Evolutionary conservation across 805 yeast genomes (phyloP).

Genomic region (Starmerella sirachaensis): DNA sequence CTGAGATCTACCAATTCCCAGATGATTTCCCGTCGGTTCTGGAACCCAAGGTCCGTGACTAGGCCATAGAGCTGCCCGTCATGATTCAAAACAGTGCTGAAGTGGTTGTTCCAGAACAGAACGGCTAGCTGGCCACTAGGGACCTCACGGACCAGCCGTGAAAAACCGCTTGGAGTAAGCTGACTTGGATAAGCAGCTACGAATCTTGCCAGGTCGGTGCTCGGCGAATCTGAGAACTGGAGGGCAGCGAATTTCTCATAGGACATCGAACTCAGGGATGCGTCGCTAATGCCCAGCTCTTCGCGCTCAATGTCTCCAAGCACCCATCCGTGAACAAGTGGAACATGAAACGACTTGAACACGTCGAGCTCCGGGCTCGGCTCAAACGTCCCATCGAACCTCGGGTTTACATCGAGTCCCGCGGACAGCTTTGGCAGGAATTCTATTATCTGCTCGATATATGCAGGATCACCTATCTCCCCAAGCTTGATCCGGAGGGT

Average conservation of each 20-base stretch:
- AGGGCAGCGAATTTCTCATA: slow-evolving; percentile 45
- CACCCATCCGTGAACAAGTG: slow-evolving; percentile 77
- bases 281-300: slow-evolving; percentile 28
- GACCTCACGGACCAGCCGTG: slow-evolving; percentile 35
- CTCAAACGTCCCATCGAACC: slow-evolving; percentile 49
- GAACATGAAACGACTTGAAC: slow-evolving; percentile 47
- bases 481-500: slow-evolving; percentile 5
- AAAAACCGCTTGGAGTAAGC: slow-evolving; percentile 56
- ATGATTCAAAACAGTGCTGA: slow-evolving; percentile 46
- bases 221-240: slow-evolving; percentile 44
- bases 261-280: slow-evolving; percentile 23
- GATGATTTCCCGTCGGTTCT: slow-evolving; percentile 39
- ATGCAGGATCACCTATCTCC: slow-evolving; percentile 24
- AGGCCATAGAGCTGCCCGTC: slow-evolving; percentile 45
- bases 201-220: slow-evolving; percentile 37
- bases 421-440: slow-evolving; percentile 52
- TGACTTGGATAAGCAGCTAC: slow-evolving; percentile 59
- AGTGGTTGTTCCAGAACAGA: slow-evolving; percentile 84
- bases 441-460: slow-evolving; percentile 32
- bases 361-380: slow-evolving; percentile 43
- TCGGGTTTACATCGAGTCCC: slow-evolving; percentile 65
- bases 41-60: slow-evolving; percentile 64
- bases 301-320: slow-evolving; percentile 23
- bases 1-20: slow-evolving; percentile 71
- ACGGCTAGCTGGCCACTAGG: slow-evolving; percentile 48